phyloP scores from a whole-genome alignment of 352 stramenopile genomes.

The Saprolegnia diclina region DNA sequence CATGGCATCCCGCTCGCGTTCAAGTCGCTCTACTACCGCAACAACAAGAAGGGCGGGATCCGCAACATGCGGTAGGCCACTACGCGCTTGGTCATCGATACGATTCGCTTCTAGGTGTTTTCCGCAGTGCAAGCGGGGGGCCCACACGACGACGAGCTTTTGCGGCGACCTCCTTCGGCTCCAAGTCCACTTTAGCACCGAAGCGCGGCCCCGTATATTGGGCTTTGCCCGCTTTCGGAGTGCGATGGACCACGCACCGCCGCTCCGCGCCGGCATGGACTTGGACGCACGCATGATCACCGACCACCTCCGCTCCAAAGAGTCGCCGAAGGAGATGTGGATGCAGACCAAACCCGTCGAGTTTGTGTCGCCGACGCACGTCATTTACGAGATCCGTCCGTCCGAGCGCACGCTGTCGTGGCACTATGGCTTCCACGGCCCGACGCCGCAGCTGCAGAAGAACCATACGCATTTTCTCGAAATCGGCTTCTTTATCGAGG shows the following conservation, averaged over 20 bases:
- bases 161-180: conserved; percentile 14
- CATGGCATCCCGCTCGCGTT: conserved; percentile 6
- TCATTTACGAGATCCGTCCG: conserved; percentile 21
- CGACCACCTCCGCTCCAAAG: conserved; percentile 15
- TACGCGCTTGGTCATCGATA: background rate
- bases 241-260: background rate
- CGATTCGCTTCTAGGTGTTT: conserved; percentile 13
- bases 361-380: background rate
- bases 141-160: conserved; percentile 26
- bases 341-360: conserved; percentile 23
- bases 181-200: background rate
- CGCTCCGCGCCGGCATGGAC: background rate
- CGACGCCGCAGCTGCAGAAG: conserved; percentile 18
- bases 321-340: conserved; percentile 24
- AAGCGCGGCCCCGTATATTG: background rate
- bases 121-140: conserved; percentile 23
- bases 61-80: conserved; percentile 23
- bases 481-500: conserved; percentile 17
- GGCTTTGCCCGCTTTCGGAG: conserved; percentile 26
- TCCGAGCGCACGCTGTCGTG: conserved; percentile 19
- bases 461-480: conserved; percentile 20
- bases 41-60: conserved; percentile 27
- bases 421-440: conserved; percentile 25
- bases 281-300: conserved; percentile 6
- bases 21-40: conserved; percentile 26